These are phyloP conservation scores for Nannizziopsis arthrosporioides DNA, from an alignment of 2,329 filamentous ascomycete species.

Conservation along the genomic window DNA sequence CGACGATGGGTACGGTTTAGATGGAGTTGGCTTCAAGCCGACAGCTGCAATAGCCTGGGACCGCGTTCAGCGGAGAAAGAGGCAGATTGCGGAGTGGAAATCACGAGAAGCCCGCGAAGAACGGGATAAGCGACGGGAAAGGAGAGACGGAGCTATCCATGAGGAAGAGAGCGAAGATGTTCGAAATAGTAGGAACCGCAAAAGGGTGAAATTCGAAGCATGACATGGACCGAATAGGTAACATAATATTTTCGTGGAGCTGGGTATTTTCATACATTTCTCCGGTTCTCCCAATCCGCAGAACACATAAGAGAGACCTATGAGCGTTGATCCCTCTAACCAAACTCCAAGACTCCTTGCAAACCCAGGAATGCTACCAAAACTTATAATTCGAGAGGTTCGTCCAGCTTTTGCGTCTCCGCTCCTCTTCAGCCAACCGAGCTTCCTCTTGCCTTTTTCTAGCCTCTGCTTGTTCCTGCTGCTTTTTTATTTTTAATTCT, in stretches of 20 bases:
- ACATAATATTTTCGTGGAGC: not conserved
- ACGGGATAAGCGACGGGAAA: slow-evolving; percentile 44
- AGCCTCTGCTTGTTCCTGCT: slow-evolving; percentile 37
- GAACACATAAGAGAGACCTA: not conserved
- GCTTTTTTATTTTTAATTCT: slow-evolving; percentile 56
- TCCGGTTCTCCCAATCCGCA: not conserved
- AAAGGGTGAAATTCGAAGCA: slow-evolving; percentile 33
- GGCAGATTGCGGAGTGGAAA: slow-evolving; percentile 50
- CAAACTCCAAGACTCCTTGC: slow-evolving; percentile 7
- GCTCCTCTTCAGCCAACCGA: slow-evolving; percentile 29
- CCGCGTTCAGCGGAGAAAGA: slow-evolving; percentile 44
- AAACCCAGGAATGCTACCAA: slow-evolving; percentile 27
- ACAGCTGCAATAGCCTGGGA: slow-evolving; percentile 49
- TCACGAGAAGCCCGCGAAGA: slow-evolving; percentile 48
- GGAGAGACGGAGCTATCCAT: slow-evolving; percentile 29
- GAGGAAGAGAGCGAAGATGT: slow-evolving; percentile 18
- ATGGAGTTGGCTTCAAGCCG: slow-evolving; percentile 52
- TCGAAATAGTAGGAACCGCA: slow-evolving; percentile 24
- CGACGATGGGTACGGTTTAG: slow-evolving; percentile 53
- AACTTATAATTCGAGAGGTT: slow-evolving; percentile 37
- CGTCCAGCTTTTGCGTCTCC: slow-evolving; percentile 33
- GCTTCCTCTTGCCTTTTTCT: slow-evolving; percentile 26
- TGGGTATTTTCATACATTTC: slow-evolving; percentile 3
- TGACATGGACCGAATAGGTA: not conserved
- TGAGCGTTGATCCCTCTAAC: slow-evolving; percentile 4